Evolutionary conservation across 257 asterid genomes (phyloP), one percentile per base, ranked within the genome.

Genomic region (Jasminum sambac): DNA sequence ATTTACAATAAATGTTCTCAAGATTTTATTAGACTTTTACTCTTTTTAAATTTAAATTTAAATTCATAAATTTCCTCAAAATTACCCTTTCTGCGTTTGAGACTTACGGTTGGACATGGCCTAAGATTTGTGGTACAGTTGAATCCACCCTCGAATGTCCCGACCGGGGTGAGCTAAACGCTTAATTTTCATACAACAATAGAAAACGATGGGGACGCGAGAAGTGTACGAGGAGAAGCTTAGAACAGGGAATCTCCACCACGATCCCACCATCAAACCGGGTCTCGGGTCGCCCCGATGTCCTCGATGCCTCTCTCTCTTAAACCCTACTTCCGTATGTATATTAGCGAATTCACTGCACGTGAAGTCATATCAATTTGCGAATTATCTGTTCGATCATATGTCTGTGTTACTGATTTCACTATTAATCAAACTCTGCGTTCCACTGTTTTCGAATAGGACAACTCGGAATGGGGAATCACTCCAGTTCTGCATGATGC

Each of bases 201-300:
- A 12, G 19, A 7, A 65, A 16, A 42, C 16, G 24, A 89, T 91
- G 96, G 96, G 96, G 74, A 91, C 97, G 52, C 87, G 92, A 41
- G 87, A 91, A 76, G 97, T 91, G 24, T 91, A 91, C 75, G 95
- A 91, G 78, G 86, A 89, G 82, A 87, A 87, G 81, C 83, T 91
- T 39, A 85, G 89, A 38, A 76, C 81, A 7, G 92, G 95, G 41
- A 84, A 88, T 78, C 83, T 88, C 74, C 76, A 84, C 77, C 85
- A 86, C 68, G 95, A 86, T 72, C 95, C 95, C 40, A 88, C 96
- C 74, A 86, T 88, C 68, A 84, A 83, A 69, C 91, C 97, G 6
- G 96, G 96, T 79, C 90, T 89, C 30, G 95, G 96, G 63, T 77
- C 90, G 14, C 84, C 93, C 57, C 89, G 95, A 24, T 91, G 95